These are phyloP conservation scores for Oenanthe javanica DNA, from an alignment of 140 eudicot species.

Conservation along the genomic window DNA sequence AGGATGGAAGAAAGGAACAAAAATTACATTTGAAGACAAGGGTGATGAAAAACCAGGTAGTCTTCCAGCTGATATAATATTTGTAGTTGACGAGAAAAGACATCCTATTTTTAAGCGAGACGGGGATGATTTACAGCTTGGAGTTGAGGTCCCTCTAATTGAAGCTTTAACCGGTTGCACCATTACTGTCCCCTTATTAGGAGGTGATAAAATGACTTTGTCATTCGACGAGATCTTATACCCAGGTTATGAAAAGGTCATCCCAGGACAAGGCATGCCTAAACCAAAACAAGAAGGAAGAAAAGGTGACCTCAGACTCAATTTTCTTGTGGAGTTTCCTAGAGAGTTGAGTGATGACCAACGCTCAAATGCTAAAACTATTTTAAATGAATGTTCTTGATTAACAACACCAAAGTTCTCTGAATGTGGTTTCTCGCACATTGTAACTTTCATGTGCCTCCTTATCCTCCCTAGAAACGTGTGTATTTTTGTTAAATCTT, in stretches of 20 bases:
- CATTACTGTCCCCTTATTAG: constrained; percentile 36
- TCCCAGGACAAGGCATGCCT: constrained; percentile 54
- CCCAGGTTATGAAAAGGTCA: constrained; percentile 43
- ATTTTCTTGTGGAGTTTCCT: constrained; percentile 44
- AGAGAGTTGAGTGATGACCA: constrained; percentile 33
- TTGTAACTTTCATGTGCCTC: neutral
- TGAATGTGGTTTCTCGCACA: constrained; percentile 5
- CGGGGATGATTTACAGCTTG: constrained; percentile 42
- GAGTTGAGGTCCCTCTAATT: constrained; percentile 47
- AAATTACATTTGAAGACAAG: constrained; percentile 56
- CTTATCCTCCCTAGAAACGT: neutral
- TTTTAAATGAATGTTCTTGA: constrained; percentile 30
- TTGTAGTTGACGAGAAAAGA: constrained; percentile 34
- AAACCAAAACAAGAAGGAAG: constrained; percentile 26
- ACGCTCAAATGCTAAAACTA: constrained; percentile 23
- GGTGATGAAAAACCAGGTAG: constrained; percentile 59
- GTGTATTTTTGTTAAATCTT: neutral
- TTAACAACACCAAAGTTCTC: neutral
- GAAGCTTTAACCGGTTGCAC: constrained; percentile 59
- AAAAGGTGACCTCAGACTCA: constrained; percentile 45
- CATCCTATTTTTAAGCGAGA: constrained; percentile 37
- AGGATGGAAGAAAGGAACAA: constrained; percentile 58
- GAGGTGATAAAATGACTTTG: constrained; percentile 39
- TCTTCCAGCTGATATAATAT: constrained; percentile 48
- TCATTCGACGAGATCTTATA: constrained; percentile 34